Conservation (phyloP, 2,329 filamentous ascomycete species). For the Sporothrix protearum region DNA sequence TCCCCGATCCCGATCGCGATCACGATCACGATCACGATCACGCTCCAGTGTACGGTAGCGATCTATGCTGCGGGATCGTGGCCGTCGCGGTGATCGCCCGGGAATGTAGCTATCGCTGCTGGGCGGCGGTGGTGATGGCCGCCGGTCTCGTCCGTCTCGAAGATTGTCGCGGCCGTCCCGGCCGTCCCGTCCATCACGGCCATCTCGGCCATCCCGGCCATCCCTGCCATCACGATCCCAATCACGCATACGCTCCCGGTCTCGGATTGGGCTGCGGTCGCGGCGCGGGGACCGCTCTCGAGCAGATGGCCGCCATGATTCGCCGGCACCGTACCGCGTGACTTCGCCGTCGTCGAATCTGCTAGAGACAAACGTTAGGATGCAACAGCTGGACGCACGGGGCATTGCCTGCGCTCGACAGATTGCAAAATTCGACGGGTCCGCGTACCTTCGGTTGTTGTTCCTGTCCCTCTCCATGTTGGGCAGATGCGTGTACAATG, state of each 20-base stretch:
- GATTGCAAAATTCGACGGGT: background rate
- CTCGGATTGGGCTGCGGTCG: constrained; percentile 34
- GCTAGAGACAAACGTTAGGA: background rate
- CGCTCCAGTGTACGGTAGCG: constrained; percentile 40
- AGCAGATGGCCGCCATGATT: constrained; percentile 52
- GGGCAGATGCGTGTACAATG: background rate
- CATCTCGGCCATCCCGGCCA: constrained; percentile 19
- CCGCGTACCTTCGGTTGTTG: constrained; percentile 20
- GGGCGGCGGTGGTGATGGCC: constrained; percentile 33
- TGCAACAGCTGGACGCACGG: background rate
- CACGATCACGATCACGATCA: constrained; percentile 28
- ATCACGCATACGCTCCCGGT: constrained; percentile 33
- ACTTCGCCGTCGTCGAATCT: constrained; percentile 62
- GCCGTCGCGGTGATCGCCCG: constrained; percentile 40
- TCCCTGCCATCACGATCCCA: constrained; percentile 36
- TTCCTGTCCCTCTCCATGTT: constrained; percentile 26
- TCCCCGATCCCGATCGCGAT: too few species aligned
- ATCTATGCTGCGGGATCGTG: constrained; percentile 42
- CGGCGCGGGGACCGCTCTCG: constrained; percentile 41
- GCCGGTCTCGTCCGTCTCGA: constrained; percentile 36
- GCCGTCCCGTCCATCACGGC: constrained; percentile 31
- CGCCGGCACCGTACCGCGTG: constrained; percentile 58
- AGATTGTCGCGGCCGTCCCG: constrained; percentile 30
- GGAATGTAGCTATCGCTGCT: constrained; percentile 44
- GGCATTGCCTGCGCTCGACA: background rate